phyloP scores from a whole-genome alignment of 495 filamentous ascomycete species.

The Aspergillus ostianus region DNA sequence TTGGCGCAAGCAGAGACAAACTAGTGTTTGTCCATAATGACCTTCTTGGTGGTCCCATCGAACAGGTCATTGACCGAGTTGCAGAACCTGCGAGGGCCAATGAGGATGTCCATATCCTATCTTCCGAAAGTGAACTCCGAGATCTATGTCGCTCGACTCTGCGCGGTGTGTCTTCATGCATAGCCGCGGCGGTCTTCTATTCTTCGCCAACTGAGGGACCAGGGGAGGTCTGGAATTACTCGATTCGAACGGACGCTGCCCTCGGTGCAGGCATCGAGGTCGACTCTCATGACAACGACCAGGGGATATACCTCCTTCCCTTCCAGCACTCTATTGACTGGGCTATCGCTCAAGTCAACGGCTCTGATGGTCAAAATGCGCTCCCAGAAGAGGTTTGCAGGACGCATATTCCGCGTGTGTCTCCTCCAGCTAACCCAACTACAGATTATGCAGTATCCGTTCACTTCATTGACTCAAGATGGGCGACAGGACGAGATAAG shows the following conservation, averaged over 20 bases:
- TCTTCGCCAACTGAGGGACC: slow-evolving; percentile 67
- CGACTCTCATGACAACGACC: slow-evolving; percentile 59
- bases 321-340: slow-evolving; percentile 74
- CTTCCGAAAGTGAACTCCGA: slow-evolving; percentile 52
- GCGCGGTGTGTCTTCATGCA: slow-evolving; percentile 69
- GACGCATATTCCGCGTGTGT: too few species aligned
- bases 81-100: slow-evolving; percentile 46
- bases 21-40: slow-evolving; percentile 83
- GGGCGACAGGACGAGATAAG: slow-evolving; percentile 61
- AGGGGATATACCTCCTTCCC: slow-evolving; percentile 71
- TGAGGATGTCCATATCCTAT: slow-evolving; percentile 56
- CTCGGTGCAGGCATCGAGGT: slow-evolving; percentile 61
- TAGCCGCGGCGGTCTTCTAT: slow-evolving; percentile 71
- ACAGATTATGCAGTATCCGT: slow-evolving; percentile 64
- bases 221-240: slow-evolving; percentile 78
- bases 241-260: slow-evolving; percentile 67
- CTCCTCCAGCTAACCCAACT: background rate
- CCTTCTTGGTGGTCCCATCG: slow-evolving; percentile 65
- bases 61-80: slow-evolving; percentile 64
- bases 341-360: slow-evolving; percentile 59
- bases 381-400: slow-evolving; percentile 38
- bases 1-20: slow-evolving; percentile 52
- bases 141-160: slow-evolving; percentile 63
- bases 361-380: slow-evolving; percentile 31
- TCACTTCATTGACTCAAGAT: slow-evolving; percentile 63